Conservation (phyloP, 148 eudicot species). For the Chenopodium quinoa region DNA sequence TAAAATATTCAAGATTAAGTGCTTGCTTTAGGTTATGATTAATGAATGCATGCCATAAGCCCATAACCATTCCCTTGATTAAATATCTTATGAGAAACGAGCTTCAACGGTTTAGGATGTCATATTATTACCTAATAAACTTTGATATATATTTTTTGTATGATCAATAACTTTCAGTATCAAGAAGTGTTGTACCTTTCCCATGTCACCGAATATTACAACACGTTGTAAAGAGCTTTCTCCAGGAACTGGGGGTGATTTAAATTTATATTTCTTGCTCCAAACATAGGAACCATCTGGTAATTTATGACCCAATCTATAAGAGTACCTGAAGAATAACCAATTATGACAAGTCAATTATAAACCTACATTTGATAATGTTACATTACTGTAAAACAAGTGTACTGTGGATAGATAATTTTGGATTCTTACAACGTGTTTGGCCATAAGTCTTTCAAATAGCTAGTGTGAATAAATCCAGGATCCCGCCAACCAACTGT, state of each 20-base stretch:
- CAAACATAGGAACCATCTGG: constrained; percentile 50
- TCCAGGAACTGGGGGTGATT: constrained; percentile 75
- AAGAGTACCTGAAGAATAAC: constrained; percentile 52
- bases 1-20: neutral
- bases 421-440: constrained; percentile 39
- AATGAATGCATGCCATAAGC: neutral
- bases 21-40: neutral
- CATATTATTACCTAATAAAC: neutral
- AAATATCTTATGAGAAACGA: neutral
- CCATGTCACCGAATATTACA: constrained; percentile 78
- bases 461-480: constrained; percentile 59
- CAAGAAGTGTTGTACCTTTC: constrained; percentile 46
- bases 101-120: neutral
- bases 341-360: neutral
- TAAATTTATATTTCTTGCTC: constrained; percentile 48
- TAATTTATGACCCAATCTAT: constrained; percentile 63
- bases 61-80: neutral
- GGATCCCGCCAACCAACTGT: constrained; percentile 79
- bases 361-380: neutral
- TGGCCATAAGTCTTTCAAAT: constrained; percentile 65
- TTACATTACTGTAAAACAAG: too few relatives aligned
- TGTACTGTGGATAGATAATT: too few relatives aligned
- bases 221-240: constrained; percentile 60
- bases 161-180: neutral
- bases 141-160: neutral